A percentile compares a stretch with the other conserved stretches of the same genome.
Evolutionary conservation across 805 yeast genomes (phyloP).

Genomic region (Wickerhamomyces strasburgensis): DNA sequence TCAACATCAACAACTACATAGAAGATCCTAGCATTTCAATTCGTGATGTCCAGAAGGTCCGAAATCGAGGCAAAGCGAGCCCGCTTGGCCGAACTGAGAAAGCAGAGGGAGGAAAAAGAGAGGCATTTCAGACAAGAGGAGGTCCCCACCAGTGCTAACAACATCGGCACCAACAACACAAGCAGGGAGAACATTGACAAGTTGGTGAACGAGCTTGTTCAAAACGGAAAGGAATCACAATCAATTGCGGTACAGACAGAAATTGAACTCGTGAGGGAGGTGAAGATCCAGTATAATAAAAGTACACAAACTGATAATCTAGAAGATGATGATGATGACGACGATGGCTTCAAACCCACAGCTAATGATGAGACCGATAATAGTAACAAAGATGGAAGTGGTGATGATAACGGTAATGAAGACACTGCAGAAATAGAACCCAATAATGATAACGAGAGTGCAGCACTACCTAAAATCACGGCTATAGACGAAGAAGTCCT

Average conservation of each 20-base stretch:
- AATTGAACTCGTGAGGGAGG: background rate
- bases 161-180: conserved; percentile 3
- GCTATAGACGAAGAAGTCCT: conserved; percentile 11
- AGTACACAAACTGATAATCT: conserved; percentile 20
- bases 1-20: too few relatives aligned
- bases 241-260: conserved; percentile 1
- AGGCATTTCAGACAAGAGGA: conserved; percentile 7
- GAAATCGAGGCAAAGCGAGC: conserved; percentile 50
- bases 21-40: too few relatives aligned
- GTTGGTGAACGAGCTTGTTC: conserved; percentile 12
- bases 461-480: background rate
- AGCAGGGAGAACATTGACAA: conserved; percentile 3
- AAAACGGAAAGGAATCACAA: conserved; percentile 1
- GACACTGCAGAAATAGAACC: conserved; percentile 1
- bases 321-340: conserved; percentile 2
- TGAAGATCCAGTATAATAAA: conserved; percentile 21
- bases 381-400: too few relatives aligned
- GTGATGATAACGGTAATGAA: conserved; percentile 4
- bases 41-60: conserved; percentile 29
- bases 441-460: conserved; percentile 2
- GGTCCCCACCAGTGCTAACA: conserved; percentile 1
- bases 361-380: conserved; percentile 3
- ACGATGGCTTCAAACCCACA: background rate
- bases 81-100: conserved; percentile 46
- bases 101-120: conserved; percentile 35